These are phyloP conservation scores for Acorus gramineus DNA, from an alignment of 106 monocot species.

Conservation along the genomic window DNA sequence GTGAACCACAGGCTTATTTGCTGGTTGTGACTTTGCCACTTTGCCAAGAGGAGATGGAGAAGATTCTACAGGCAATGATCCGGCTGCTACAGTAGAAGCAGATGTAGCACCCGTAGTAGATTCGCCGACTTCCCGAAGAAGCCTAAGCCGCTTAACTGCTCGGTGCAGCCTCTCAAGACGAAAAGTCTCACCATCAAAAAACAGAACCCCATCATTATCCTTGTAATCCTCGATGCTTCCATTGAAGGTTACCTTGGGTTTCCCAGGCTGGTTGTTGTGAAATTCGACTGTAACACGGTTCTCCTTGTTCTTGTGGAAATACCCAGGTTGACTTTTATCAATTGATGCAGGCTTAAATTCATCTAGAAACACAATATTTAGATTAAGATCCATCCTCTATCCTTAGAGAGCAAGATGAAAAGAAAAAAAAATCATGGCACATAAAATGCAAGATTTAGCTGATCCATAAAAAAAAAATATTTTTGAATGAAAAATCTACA, in stretches of 20 bases:
- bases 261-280: constrained; percentile 88
- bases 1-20: constrained; percentile 34
- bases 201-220: constrained; percentile 88
- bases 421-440: neutral
- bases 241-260: constrained; percentile 87
- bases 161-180: constrained; percentile 77
- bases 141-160: constrained; percentile 85
- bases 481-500: too few species aligned
- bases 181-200: constrained; percentile 90
- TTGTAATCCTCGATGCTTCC: constrained; percentile 91
- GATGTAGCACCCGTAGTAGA: constrained; percentile 18
- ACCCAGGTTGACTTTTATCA: constrained; percentile 87
- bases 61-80: constrained; percentile 27
- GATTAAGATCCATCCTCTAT: neutral
- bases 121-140: constrained; percentile 68
- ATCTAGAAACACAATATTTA: constrained; percentile 32
- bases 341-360: constrained; percentile 99
- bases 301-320: constrained; percentile 87
- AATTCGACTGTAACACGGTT: constrained; percentile 89
- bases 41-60: constrained; percentile 68
- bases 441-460: too few species aligned
- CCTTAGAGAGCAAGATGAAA: neutral
- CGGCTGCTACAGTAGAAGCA: constrained; percentile 11
- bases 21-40: constrained; percentile 30
- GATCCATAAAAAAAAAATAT: too few species aligned